Base-by-base conservation (phyloP, 2,329 filamentous ascomycete species). In the Fusarium concolor region DNA sequence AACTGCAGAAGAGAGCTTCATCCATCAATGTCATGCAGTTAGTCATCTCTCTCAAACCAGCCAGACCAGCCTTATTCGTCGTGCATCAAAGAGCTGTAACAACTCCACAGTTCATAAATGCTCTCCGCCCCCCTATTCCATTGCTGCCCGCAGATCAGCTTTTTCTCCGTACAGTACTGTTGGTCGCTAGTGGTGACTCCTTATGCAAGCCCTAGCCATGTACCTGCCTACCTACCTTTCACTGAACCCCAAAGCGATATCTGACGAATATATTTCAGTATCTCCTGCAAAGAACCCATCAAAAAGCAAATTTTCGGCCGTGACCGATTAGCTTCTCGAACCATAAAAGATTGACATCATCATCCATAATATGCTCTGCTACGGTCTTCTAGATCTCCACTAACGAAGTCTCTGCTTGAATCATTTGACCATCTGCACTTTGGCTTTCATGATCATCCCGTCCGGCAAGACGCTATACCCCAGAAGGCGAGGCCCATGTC, bases 381-480 rank as follows among this genome's bases (percentile, higher is more conserved):
- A 41, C 17, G n/a, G 26, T 39, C 22, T 38, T 33, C 29, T 20
- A 22, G 20, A 37, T 59, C 43, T 45, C 28, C 29, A 46, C 20
- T 31, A 33, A 64, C 46, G 4, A 24, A 26, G 26, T 20, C 26
- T 38, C 12, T 28, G 50, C 26, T 46, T 38, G 33, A 49, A 65
- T 57, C 49, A 50, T 63, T 49, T 41, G 45, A 55, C 42, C 44
- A 29, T 38, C 39, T 31, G 14, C 24, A 38, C 22, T 54, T 47
- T 49, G 56, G 42, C 49, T 46, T 67, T 63, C 57, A 56, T 47
- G 55, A 62, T 50, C 51, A 66, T 58, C 50, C 52, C 49, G 61
- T 35, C 54, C 57, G 46, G 43, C 55, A 70, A 31, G 47, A 46
- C 70, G 56, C 71, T 74, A 74, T 70, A 51, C 71, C 69, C 35